Base-by-base conservation (phyloP, 2,329 filamentous ascomycete genomes). In the Eutypella sp. region DNA sequence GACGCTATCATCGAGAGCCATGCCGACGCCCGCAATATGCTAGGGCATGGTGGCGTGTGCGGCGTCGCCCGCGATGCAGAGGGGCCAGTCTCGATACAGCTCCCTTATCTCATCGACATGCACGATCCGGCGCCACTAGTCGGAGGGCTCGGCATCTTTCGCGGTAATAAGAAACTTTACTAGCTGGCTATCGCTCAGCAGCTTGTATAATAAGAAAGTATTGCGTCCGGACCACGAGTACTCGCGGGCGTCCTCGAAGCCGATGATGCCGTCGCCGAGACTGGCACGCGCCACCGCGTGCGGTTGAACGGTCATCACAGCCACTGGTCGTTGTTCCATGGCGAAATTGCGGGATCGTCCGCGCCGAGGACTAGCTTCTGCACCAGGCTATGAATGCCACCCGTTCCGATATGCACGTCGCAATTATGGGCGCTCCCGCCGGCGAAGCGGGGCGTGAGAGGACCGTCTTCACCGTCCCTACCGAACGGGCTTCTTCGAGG, bases 381-480 rank as follows among this genome's bases (percentile, higher is more conserved):
- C 1, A 68, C 63, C 19, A 53, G 57, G 23, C 67, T 68, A 27
- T 65, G 64, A 5, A 69, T 63, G 15, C 67, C 67, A 42, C 70
- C 67, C 5, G 66, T 66, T 1, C 65, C 66, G 33, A 70, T 53
- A n/a, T 69, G 59, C n/a, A 68, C 49, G 44, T 71, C 64, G 16
- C 64, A 60, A 11, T 56, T 51, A 34, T 56, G 50, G 3, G 47
- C 54, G 13, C 45, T 55, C 1, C 50, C 53, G n/a, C 58, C 56
- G 3, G 52, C 43, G 22, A 60, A 59, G 22, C 44, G 15, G 2
- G 59, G 46, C 2, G 41, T 51, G 2, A 56, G 4, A 15, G 39
- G 23, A 18, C 42, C 22, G 24, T 46, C 37, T 5, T 29, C 27
- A 1, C 36, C 34, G 18, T 4, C 51, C 27, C 3, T 3, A 40